A percentile compares a stretch with the other conserved stretches of the same genome.
phyloP scores from a whole-genome alignment of 441 rosid genomes.

The Adansonia madagascariensis region DNA sequence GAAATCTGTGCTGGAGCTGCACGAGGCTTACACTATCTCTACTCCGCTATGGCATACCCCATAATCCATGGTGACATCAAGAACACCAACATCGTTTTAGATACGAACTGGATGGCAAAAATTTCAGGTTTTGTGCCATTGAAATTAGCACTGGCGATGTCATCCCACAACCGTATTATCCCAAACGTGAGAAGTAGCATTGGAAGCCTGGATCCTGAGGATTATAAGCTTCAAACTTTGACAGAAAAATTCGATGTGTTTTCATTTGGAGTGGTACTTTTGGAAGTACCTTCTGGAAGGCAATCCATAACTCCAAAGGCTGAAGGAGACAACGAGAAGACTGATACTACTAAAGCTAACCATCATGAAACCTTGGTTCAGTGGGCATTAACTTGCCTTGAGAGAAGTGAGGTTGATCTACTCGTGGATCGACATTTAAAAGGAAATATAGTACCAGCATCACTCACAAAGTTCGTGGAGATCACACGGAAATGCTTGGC shows the following conservation, averaged over 20 bases:
- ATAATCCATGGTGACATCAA: constrained; percentile 84
- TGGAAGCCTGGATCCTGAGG: constrained; percentile 73
- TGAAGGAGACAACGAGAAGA: neutral
- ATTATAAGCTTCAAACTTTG: constrained; percentile 62
- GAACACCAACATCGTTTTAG: constrained; percentile 71
- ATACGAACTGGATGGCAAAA: constrained; percentile 73
- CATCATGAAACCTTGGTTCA: constrained; percentile 15
- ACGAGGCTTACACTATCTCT: constrained; percentile 88
- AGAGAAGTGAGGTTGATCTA: neutral
- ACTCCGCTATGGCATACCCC: constrained; percentile 68
- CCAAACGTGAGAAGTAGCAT: constrained; percentile 77
- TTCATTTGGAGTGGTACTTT: constrained; percentile 85
- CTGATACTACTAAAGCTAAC: neutral
- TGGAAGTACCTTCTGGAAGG: constrained; percentile 65
- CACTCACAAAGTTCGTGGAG: constrained; percentile 11
- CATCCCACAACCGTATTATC: neutral
- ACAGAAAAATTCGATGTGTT: constrained; percentile 80
- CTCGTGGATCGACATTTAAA: constrained; percentile 1
- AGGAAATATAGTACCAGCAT: neutral
- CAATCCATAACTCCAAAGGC: neutral
- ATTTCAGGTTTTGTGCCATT: constrained; percentile 76
- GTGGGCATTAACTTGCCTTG: neutral
- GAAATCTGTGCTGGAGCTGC: constrained; percentile 81
- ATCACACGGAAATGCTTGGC: constrained; percentile 12
- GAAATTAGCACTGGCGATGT: neutral